Evolutionary conservation across 169 alveolate genomes (phyloP).

Genomic region (Plasmodium gaboni): DNA sequence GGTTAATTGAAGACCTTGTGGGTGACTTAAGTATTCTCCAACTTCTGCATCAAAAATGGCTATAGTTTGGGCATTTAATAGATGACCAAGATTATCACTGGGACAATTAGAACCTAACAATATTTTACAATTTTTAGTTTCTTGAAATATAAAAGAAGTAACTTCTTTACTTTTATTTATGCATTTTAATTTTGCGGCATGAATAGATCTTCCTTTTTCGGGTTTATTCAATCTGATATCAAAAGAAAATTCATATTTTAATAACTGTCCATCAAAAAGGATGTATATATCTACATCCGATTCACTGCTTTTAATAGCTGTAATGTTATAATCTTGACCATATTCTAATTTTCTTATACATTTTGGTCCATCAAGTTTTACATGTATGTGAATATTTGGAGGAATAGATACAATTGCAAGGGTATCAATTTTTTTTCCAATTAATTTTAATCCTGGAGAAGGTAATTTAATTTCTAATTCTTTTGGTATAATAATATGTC

Average conservation of each 20-base stretch:
- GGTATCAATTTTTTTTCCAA: constrained; percentile 79
- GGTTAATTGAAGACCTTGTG: constrained; percentile 68
- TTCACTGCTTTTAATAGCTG: constrained; percentile 82
- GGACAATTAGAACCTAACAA: constrained; percentile 68
- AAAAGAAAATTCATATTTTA: constrained; percentile 79
- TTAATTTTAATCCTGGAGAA: constrained; percentile 77
- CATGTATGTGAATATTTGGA: constrained; percentile 78
- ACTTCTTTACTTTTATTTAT: constrained; percentile 56
- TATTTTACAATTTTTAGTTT: constrained; percentile 34
- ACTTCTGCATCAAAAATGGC: constrained; percentile 72
- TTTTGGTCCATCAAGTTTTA: constrained; percentile 82
- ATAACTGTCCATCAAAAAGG: constrained; percentile 80
- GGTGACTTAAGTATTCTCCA: constrained; percentile 73
- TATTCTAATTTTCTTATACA: constrained; percentile 75
- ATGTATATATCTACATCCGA: constrained; percentile 81
- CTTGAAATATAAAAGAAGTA: constrained; percentile 52
- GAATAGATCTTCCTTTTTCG: constrained; percentile 74
- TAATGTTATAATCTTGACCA: constrained; percentile 78
- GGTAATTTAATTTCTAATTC: constrained; percentile 81
- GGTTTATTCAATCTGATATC: constrained; percentile 79
- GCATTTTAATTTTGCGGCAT: constrained; percentile 73
- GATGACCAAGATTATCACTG: constrained; percentile 64
- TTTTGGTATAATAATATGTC: constrained; percentile 80
- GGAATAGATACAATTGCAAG: constrained; percentile 80
- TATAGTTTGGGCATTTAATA: constrained; percentile 53